Base-by-base conservation (phyloP, 2,329 filamentous ascomycete genomes). In the Aspergillus versicolor region DNA sequence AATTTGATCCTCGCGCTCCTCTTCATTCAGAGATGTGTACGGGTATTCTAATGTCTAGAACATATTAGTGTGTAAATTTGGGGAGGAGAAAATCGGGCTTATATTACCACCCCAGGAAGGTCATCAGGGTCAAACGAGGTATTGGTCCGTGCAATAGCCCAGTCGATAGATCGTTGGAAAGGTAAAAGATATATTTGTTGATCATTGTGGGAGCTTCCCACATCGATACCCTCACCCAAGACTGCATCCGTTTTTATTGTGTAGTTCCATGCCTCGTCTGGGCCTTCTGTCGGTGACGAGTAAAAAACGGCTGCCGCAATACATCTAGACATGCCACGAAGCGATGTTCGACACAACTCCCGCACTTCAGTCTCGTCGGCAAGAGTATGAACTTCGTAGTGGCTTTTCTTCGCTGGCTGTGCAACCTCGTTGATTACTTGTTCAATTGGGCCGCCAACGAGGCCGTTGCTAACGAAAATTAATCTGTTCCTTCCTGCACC, bases 151-250 rank as follows among this genome's bases (percentile, higher is more conserved):
- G 84, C 83, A 61, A 96, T 96, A 22, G 88, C 84, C 57, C 80
- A 75, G 70, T 96, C 91, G 43, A 96, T 84, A 11, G 90, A 86
- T 60, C 86, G 84, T 72, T 96, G 92, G 21, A 96, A 77, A 1
- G 92, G 92, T 17, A 95, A 77, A 40, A 89, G 75, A 66, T 92
- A 96, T 19, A 93, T 79, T 72, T 96, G 82, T 47, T 84, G 85
- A 70, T 91, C 88, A 68, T 96, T 96, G 62, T 82, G 80, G 44
- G 80, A 73, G n/a, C 79, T 78, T 34, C 86, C 79, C 30, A 88
- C 83, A 61, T 88, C 81, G 59, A 95, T 86, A 54, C 82, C 83
- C 7, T 74, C 71, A 19, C 87, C 87, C 56, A 96, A 80, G 0
- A 85, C 80, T 37, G 88, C 88, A 69, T 96, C 92, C 3, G 86